Conservation (phyloP, 2,329 filamentous ascomycete species). For the Phyllosticta citribraziliensis region DNA sequence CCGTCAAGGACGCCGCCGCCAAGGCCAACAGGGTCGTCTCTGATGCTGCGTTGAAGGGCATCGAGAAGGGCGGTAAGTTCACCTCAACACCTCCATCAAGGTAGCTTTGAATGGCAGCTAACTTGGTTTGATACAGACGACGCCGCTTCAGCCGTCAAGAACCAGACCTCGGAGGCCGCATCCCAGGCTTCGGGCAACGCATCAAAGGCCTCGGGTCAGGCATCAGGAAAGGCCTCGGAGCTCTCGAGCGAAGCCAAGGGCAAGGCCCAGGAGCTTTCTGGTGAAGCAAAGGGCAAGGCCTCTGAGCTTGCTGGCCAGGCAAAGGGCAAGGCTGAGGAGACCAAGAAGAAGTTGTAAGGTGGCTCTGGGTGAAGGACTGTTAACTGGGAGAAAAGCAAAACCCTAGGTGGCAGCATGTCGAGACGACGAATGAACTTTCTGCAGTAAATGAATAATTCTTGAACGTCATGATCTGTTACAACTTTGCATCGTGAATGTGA, state of each 20-base stretch:
- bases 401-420: neutral
- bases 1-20: constrained; percentile 49
- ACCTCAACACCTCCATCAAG: neutral
- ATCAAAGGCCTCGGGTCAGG: constrained; percentile 22
- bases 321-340: constrained; percentile 34
- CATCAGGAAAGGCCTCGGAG: constrained; percentile 26
- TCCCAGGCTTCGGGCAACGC: constrained; percentile 32
- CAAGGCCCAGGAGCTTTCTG: constrained; percentile 29
- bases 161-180: constrained; percentile 40
- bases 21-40: constrained; percentile 47
- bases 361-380: neutral
- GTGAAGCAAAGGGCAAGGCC: constrained; percentile 34
- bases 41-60: constrained; percentile 49
- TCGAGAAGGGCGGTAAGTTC: constrained; percentile 51
- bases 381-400: neutral
- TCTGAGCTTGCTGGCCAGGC: constrained; percentile 34
- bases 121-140: constrained; percentile 33
- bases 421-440: neutral
- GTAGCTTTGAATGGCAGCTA: neutral
- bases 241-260: constrained; percentile 25
- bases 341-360: constrained; percentile 15
- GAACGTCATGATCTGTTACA: neutral
- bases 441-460: neutral
- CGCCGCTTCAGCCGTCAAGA: constrained; percentile 35
- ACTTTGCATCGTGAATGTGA: neutral